Evolutionary conservation across 1,139 yeast genomes (phyloP), one percentile per base, ranked within the genome.

Genomic region (Nakaseomyces bracarensis): DNA sequence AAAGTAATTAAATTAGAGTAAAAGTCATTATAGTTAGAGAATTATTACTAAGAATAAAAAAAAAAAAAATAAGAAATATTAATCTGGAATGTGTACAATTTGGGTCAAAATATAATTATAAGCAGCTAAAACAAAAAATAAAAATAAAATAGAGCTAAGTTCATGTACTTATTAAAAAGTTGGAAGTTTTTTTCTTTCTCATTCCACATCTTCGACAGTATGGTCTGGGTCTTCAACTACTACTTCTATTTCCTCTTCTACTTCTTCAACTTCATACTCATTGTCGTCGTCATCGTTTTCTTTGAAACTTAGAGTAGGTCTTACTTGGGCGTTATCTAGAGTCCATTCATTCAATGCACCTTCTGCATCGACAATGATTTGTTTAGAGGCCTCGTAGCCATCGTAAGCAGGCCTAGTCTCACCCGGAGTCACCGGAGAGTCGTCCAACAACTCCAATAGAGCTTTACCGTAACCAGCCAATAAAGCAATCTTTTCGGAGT

Each of bases 381-480:
- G 97, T 75, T 89, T 89, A 47, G 96, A 84, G 45, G 96, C 95
- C 65, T 91, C 97, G 68, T 87, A 89, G 55, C 98, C 97, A 62
- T 91, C 97, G 68, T 91, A 91, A 49, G 95, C 93, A 35, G 96
- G 93, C 73, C 97, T 86, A 49, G 96, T 85, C 74, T 91, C 98
- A 72, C 98, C 98, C 52, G 98, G 98, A 52, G 97, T 89, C 54
- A 91, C 96, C 50, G 97, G 93, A 54, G 94, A 72, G 67, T 89
- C 97, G 66, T 91, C 97, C 64, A 91, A 77, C 65, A 91, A 79
- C 72, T 91, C 97, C 64, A 91, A 76, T 51, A 91, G 72, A 40
- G 96, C 96, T 76, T 89, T 91, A 69, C 98, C 97, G 75, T 91
- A 91, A 56, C 96, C 96, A 55, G 97, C 96, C 70, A 91, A 86